These are phyloP conservation scores for Boletus insuetus DNA, from an alignment of 768 basidiomycete species.

Conservation along the genomic window DNA sequence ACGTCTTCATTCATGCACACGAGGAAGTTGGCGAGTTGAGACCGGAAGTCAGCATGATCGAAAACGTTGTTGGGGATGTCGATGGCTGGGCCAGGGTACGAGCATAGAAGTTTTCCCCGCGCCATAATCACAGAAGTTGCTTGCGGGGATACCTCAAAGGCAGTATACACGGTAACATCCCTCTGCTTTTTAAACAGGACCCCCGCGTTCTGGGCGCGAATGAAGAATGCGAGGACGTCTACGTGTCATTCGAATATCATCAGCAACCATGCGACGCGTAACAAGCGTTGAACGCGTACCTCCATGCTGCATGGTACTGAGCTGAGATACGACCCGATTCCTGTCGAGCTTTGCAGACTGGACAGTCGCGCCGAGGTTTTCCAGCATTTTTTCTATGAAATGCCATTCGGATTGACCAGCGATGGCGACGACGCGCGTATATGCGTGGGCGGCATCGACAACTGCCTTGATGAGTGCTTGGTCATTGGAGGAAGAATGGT, in stretches of 20 bases:
- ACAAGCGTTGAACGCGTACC: conserved; percentile 6
- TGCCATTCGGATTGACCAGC: too few species aligned
- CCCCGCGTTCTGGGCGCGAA: conserved; percentile 47
- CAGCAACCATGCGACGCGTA: too few species aligned
- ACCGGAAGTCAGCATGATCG: conserved; percentile 30
- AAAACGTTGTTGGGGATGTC: conserved; percentile 31
- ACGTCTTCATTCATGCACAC: conserved; percentile 31
- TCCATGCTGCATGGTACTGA: conserved; percentile 21
- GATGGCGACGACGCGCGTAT: too few species aligned
- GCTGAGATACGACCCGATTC: not conserved
- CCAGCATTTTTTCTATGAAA: too few species aligned
- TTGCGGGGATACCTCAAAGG: conserved; percentile 43
- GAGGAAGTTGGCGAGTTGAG: conserved; percentile 39
- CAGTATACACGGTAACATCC: not conserved
- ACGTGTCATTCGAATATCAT: not conserved
- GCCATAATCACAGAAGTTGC: conserved; percentile 33
- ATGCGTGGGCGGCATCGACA: too few species aligned
- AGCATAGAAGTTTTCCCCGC: conserved; percentile 41
- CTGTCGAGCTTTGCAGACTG: too few species aligned
- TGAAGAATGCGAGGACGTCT: conserved; percentile 39
- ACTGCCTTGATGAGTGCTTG: too few species aligned
- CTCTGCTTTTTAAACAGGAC: conserved; percentile 34
- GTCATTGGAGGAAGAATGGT: too few species aligned
- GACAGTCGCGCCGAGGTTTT: too few species aligned
- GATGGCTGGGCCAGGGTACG: conserved; percentile 45